Conservation (phyloP, 805 yeast genomes). For the Metschnikowia amazonensis region DNA sequence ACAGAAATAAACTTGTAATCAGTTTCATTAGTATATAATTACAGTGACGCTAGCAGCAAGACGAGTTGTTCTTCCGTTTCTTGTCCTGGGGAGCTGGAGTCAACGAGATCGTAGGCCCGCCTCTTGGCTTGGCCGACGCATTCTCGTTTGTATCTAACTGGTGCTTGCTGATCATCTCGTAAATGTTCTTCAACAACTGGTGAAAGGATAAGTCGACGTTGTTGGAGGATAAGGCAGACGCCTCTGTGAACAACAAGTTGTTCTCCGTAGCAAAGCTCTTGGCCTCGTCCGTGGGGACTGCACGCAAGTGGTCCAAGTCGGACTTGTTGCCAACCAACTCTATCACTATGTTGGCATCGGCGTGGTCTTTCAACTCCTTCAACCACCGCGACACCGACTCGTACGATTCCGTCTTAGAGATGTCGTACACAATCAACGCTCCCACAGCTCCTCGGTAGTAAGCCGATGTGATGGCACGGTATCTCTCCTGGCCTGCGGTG, state of each 20-base stretch:
- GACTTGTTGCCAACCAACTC: constrained; percentile 91
- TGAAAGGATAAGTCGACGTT: constrained; percentile 94
- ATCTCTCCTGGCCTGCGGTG: constrained; percentile 98
- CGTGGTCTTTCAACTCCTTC: constrained; percentile 87
- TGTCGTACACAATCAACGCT: constrained; percentile 92
- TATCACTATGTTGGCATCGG: constrained; percentile 90
- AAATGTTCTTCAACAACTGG: constrained; percentile 86
- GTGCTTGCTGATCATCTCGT: constrained; percentile 90
- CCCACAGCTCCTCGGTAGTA: constrained; percentile 98
- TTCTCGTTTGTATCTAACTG: constrained; percentile 84
- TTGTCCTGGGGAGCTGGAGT: constrained; percentile 91
- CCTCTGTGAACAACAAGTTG: constrained; percentile 88
- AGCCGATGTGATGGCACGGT: constrained; percentile 95
- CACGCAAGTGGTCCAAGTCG: constrained; percentile 87
- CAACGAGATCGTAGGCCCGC: constrained; percentile 87
- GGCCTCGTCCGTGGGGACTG: constrained; percentile 97
- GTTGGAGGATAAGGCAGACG: constrained; percentile 89
- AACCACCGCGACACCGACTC: constrained; percentile 86
- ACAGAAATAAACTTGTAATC: neutral
- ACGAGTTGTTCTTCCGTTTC: constrained; percentile 50
- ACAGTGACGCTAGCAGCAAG: constrained; percentile 60
- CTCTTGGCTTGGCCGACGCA: constrained; percentile 54
- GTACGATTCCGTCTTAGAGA: constrained; percentile 83
- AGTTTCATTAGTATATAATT: neutral
- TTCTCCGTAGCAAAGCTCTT: constrained; percentile 91